These are phyloP conservation scores for Cystobasidium onofrii DNA, from an alignment of 768 basidiomycete species.

Conservation along the genomic window DNA sequence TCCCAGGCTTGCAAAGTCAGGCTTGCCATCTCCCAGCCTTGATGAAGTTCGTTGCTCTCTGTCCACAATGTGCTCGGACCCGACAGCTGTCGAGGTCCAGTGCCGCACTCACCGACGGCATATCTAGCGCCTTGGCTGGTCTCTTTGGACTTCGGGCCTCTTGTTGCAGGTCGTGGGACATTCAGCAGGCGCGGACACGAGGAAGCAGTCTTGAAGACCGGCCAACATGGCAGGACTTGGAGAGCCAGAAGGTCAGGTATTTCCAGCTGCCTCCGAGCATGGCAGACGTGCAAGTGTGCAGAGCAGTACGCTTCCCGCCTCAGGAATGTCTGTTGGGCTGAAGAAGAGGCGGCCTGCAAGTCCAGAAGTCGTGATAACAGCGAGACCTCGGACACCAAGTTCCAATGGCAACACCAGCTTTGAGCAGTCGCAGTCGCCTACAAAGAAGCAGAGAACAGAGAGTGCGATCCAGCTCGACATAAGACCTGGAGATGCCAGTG, in stretches of 20 bases:
- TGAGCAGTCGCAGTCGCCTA: constrained; percentile 7
- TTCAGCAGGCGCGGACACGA: no score
- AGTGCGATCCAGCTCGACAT: neutral
- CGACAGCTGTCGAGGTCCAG: no score
- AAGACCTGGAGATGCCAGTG: neutral
- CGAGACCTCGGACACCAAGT: neutral
- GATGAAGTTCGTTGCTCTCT: no score
- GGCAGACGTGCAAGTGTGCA: neutral
- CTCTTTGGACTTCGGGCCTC: no score
- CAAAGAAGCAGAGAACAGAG: constrained; percentile 2
- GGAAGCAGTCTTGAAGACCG: no score
- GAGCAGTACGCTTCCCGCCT: neutral
- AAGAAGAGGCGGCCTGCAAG: neutral
- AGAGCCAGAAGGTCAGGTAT: neutral
- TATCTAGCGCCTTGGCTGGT: no score
- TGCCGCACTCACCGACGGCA: no score
- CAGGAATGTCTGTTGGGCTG: neutral
- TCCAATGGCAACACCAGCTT: neutral
- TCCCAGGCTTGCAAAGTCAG: no score
- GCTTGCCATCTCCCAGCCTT: no score
- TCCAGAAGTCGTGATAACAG: neutral
- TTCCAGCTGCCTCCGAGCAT: neutral
- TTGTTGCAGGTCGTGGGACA: no score
- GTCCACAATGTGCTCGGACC: no score
- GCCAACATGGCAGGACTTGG: neutral